Evolutionary conservation across 768 basidiomycete species (phyloP).

Genomic region (Trichaptum fuscoviolaceum): DNA sequence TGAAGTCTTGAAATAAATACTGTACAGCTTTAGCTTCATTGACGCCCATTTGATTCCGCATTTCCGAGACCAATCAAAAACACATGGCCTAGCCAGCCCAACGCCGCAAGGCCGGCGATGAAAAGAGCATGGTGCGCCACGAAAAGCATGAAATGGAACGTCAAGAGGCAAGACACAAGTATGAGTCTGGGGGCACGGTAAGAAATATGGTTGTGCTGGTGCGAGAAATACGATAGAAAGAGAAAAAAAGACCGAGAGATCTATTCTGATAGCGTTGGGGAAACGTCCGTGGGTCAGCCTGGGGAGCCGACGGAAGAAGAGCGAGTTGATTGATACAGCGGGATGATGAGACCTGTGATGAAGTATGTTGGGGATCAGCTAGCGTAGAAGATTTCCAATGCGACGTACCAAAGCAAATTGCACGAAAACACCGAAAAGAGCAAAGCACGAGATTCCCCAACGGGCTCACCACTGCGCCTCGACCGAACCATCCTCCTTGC

Average conservation of each 20-base stretch:
- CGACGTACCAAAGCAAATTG: neutral
- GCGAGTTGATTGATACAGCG: neutral
- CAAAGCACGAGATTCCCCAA: neutral
- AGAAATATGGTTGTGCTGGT: neutral
- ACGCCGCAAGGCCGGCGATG: no score
- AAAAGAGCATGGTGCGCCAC: neutral
- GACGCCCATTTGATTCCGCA: no score
- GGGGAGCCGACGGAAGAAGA: neutral
- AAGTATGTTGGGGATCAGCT: neutral
- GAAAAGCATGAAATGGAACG: neutral
- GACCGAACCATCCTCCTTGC: neutral
- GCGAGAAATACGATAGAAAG: neutral
- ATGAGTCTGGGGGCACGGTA: neutral
- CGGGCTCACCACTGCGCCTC: neutral
- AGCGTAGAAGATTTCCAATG: neutral
- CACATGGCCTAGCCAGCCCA: no score
- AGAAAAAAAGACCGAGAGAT: neutral
- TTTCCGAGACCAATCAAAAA: no score
- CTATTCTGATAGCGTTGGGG: neutral
- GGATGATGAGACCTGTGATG: neutral
- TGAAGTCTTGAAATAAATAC: no score
- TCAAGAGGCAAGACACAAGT: neutral
- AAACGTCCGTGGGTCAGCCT: neutral
- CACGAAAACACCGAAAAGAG: neutral
- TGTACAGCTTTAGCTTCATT: no score